Percentiles rank a stretch among this genome's conserved stretches.
Evolutionary conservation across 164 flowering plant genomes (phyloP).

Genomic region (Litsea cubeba): DNA sequence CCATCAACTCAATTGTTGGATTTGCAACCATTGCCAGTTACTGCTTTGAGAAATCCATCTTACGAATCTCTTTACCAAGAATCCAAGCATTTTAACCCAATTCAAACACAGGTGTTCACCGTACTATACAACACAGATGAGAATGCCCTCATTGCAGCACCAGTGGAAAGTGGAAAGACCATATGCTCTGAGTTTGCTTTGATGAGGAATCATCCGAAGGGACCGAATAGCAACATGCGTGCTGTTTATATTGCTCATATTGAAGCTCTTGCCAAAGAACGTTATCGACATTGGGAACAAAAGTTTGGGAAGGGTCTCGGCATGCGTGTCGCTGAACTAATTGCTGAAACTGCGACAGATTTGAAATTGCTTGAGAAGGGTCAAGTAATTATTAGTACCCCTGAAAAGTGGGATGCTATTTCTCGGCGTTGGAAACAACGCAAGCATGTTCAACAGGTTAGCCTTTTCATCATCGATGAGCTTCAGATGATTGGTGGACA

Average conservation of each 20-base stretch:
- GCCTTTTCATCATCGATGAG: conserved; percentile 85
- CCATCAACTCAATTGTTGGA: conserved; percentile 95
- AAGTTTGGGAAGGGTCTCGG: conserved; percentile 85
- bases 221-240: conserved; percentile 58
- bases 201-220: conserved; percentile 79
- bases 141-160: conserved; percentile 96
- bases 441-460: conserved; percentile 81
- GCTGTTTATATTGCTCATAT: conserved; percentile 89
- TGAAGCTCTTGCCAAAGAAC: conserved; percentile 88
- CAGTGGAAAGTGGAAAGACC: conserved; percentile 97
- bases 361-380: conserved; percentile 83
- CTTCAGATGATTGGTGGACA: conserved; percentile 95
- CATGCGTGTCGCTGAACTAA: conserved; percentile 69
- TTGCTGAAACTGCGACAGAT: conserved; percentile 81
- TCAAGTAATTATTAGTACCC: conserved; percentile 81
- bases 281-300: conserved; percentile 73
- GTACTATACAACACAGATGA: conserved; percentile 64
- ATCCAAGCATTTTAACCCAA: conserved; percentile 90
- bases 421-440: conserved; percentile 94
- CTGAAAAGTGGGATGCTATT: conserved; percentile 97
- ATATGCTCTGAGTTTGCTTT: conserved; percentile 96
- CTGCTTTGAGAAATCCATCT: conserved; percentile 80
- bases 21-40: conserved; percentile 90
- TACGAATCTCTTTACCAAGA: conserved; percentile 82
- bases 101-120: conserved; percentile 93